A percentile compares a stretch with the other conserved stretches of the same genome.
Evolutionary conservation across 2,329 filamentous ascomycete genomes (phyloP).

Genomic region (Aspergillus thermomutatus): DNA sequence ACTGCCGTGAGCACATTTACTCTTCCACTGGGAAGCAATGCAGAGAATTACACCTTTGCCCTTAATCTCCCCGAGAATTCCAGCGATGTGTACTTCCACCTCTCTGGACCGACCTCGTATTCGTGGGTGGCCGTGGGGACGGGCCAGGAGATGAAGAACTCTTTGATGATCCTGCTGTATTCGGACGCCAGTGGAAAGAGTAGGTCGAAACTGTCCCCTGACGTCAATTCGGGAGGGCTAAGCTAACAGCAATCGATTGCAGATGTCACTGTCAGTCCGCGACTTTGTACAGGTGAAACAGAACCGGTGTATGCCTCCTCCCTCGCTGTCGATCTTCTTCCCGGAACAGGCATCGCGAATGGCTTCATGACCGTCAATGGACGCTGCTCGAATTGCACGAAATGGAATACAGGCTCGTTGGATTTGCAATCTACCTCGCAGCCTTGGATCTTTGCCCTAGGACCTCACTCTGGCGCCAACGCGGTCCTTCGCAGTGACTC

Average conservation of each 20-base stretch:
- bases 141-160: slow-evolving; percentile 17
- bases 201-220: neutral
- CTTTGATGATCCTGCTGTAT: slow-evolving; percentile 17
- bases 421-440: slow-evolving; percentile 15
- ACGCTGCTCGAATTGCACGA: slow-evolving; percentile 17
- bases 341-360: slow-evolving; percentile 13
- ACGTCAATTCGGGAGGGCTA: neutral
- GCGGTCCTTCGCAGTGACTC: slow-evolving; percentile 14
- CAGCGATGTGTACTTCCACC: slow-evolving; percentile 22
- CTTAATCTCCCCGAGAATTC: slow-evolving; percentile 22
- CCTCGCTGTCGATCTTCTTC: slow-evolving; percentile 11
- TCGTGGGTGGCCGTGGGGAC: slow-evolving; percentile 22
- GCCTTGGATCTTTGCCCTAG: slow-evolving; percentile 18
- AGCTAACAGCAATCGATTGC: neutral
- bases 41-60: slow-evolving; percentile 18
- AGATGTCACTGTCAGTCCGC: slow-evolving; percentile 21
- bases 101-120: slow-evolving; percentile 20
- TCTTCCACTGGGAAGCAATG: slow-evolving; percentile 9
- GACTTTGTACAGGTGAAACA: slow-evolving; percentile 15
- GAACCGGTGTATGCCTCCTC: slow-evolving; percentile 17
- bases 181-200: slow-evolving; percentile 12
- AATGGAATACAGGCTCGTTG: slow-evolving; percentile 13
- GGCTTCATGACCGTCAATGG: slow-evolving; percentile 14
- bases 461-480: slow-evolving; percentile 6
- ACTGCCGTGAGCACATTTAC: slow-evolving; percentile 42